Evolutionary conservation across 768 basidiomycete species (phyloP).

Genomic region (Termitomyces sp.): DNA sequence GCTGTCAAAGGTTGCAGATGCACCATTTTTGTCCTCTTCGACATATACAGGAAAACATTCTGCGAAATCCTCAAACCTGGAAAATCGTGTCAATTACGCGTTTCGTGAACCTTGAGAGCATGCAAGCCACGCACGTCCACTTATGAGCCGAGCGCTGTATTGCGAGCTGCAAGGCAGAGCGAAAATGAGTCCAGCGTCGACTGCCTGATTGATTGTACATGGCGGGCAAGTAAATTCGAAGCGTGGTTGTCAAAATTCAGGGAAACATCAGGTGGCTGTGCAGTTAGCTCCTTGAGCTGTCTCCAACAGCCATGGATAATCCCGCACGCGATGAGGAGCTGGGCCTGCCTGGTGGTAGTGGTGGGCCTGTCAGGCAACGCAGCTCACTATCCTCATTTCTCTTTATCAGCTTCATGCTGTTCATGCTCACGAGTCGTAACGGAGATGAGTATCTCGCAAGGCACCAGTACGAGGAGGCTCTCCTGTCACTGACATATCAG

Average conservation of each 20-base stretch:
- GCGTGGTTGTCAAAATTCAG: not conserved
- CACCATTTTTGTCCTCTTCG: slow-evolving; percentile 60
- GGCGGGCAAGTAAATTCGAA: not conserved
- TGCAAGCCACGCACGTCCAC: slow-evolving; percentile 39
- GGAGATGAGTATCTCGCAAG: slow-evolving; percentile 61
- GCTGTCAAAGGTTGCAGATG: slow-evolving; percentile 55
- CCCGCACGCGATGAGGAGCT: slow-evolving; percentile 32
- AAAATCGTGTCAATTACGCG: slow-evolving; percentile 2
- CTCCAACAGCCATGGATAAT: slow-evolving; percentile 21
- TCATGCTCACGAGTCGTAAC: slow-evolving; percentile 73
- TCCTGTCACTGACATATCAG: slow-evolving; percentile 52
- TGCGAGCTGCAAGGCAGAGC: slow-evolving; percentile 51
- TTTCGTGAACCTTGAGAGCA: not conserved
- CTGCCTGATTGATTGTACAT: slow-evolving; percentile 46
- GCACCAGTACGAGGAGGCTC: slow-evolving; percentile 62
- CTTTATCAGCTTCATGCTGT: slow-evolving; percentile 69
- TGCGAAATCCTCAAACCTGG: slow-evolving; percentile 51
- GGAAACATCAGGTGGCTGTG: slow-evolving; percentile 11
- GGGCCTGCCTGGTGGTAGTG: slow-evolving; percentile 23
- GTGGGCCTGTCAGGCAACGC: slow-evolving; percentile 36
- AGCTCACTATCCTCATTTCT: slow-evolving; percentile 70
- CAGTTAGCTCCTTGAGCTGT: slow-evolving; percentile 1
- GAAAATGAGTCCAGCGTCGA: slow-evolving; percentile 52
- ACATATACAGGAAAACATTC: slow-evolving; percentile 66
- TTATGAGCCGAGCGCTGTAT: slow-evolving; percentile 51